Conservation (phyloP, 164 flowering plant genomes). For the Dillenia turbinata region DNA sequence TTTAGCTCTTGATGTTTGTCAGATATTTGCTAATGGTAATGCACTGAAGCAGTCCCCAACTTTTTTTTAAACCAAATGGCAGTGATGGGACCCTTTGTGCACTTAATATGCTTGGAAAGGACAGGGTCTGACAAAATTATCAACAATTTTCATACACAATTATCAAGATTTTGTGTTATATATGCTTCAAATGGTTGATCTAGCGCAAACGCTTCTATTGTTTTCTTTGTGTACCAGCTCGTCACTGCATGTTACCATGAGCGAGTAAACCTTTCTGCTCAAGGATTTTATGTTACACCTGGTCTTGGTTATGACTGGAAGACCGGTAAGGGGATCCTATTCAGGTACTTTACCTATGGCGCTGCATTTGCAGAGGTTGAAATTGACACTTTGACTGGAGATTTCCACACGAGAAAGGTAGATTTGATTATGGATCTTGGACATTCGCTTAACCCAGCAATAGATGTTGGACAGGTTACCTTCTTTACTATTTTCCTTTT, state of each 20-base stretch:
- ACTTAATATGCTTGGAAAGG: no score
- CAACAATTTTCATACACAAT: no score
- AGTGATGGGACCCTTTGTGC: no score
- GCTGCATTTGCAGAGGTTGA: constrained; percentile 98
- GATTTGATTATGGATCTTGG: constrained; percentile 87
- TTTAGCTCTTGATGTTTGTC: no score
- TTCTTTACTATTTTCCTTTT: constrained; percentile 1
- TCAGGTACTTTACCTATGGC: constrained; percentile 89
- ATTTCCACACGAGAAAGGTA: constrained; percentile 82
- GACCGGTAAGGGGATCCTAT: constrained; percentile 75
- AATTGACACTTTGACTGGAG: constrained; percentile 94
- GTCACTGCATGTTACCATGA: constrained; percentile 60
- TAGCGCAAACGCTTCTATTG: neutral
- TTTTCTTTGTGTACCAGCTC: constrained; percentile 42
- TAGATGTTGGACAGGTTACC: constrained; percentile 94
- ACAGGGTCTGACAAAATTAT: no score
- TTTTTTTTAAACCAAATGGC: no score
- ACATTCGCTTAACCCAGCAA: constrained; percentile 85
- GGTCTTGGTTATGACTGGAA: constrained; percentile 87
- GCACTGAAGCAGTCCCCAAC: no score
- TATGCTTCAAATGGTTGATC: no score
- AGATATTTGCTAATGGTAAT: no score
- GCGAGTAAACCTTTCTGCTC: constrained; percentile 92
- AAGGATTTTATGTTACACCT: constrained; percentile 84
- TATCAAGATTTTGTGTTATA: no score